Base-by-base conservation (phyloP, 2,329 filamentous ascomycete genomes). In the Fusarium avenaceum region DNA sequence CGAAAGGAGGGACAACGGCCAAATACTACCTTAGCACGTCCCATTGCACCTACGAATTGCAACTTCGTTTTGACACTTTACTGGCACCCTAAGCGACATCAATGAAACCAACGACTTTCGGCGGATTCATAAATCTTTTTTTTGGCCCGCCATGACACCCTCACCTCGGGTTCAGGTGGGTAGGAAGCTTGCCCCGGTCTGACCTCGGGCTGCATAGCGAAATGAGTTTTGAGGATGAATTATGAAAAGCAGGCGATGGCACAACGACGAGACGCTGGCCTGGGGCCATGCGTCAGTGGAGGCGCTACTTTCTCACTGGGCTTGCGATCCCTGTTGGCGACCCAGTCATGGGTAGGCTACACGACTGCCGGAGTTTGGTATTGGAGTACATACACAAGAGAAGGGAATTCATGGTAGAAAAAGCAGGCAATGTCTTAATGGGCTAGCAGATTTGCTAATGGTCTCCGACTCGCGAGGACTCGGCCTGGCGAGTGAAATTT, bases 241-340 rank as follows among this genome's bases (percentile, higher is more conserved):
- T 63, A 66, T 53, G 57, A 57, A 61, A 63, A 46, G 30, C 20
- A 64, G 43, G 57, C 54, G 47, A 59, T 46, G 51, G 57, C 54
- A 59, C 56, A 56, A 60, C 56, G 53, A 66, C 51, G 54, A 57
- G 57, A 65, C 39, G 54, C 38, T 50, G 53, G 69, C 58, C 50
- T 57, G 63, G 57, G 56, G 55, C 51, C 63, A 64, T 63, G 65
- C 51, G 62, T 52, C 39, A 46, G 67, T 65, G 67, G 62, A 59
- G 59, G 59, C 71, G 69, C 70, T 74, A 71, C 70, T 72, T 74
- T 63, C 72, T 74, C 30, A 74, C 72, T 64, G 58, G 71, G 68
- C 58, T 71, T 65, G 64, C 65, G 35, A 74, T 53, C 69, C 71
- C 60, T 73, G 71, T 39, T 32, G 40, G 40, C 26, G 66, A 63